A percentile compares a stretch with the other conserved stretches of the same genome.
These are phyloP conservation scores for Haberlea rhodopensis DNA, from an alignment of 257 asterid genomes.

Conservation along the genomic window DNA sequence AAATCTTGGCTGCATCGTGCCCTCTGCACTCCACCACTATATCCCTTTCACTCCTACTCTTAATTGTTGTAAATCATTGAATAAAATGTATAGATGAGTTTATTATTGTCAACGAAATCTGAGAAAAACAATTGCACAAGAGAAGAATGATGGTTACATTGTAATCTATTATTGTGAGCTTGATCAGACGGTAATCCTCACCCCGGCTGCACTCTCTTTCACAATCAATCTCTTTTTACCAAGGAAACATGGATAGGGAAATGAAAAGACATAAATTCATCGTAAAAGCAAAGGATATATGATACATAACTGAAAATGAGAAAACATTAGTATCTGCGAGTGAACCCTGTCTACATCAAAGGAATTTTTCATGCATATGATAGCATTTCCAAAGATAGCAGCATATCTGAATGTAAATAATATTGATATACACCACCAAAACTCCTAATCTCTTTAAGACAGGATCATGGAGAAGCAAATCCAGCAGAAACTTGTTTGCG, in stretches of 20 bases:
- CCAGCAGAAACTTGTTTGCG: too few species aligned
- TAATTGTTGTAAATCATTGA: background rate
- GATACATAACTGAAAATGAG: background rate
- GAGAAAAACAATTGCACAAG: background rate
- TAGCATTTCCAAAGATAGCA: background rate
- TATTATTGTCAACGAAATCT: background rate
- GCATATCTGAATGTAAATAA: too few species aligned
- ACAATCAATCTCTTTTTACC: conserved; percentile 72
- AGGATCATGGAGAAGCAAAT: background rate
- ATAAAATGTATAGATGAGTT: conserved; percentile 8
- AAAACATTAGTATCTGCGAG: background rate
- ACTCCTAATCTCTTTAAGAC: too few species aligned
- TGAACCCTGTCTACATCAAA: background rate
- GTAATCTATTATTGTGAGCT: conserved; percentile 78
- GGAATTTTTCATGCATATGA: background rate
- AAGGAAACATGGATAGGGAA: background rate
- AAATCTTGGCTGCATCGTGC: conserved; percentile 90
- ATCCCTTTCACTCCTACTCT: conserved; percentile 65
- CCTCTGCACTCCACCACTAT: conserved; percentile 94
- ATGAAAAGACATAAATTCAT: conserved; percentile 18
- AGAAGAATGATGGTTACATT: conserved; percentile 41
- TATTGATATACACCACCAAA: too few species aligned
- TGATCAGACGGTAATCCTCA: conserved; percentile 93
- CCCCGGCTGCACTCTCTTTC: conserved; percentile 98
- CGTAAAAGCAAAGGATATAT: background rate